phyloP scores from a whole-genome alignment of 805 yeast genomes.

The Nakazawaea wyomingensis region DNA sequence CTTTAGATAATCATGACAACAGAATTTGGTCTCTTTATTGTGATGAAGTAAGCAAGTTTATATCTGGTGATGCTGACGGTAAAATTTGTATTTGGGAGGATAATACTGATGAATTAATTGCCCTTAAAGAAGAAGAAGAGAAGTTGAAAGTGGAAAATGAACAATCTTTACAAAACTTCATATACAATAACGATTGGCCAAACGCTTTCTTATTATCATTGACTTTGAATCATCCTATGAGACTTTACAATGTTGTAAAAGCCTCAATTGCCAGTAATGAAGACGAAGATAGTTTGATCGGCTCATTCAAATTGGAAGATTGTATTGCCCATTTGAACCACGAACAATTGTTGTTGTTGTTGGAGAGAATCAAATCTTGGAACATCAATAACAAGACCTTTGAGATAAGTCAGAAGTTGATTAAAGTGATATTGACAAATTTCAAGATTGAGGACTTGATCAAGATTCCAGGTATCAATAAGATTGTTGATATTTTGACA shows the following conservation, averaged over 20 bases:
- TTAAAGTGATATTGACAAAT: slow-evolving; percentile 56
- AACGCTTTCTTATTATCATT: slow-evolving; percentile 84
- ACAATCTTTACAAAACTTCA: slow-evolving; percentile 74
- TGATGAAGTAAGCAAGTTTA: slow-evolving; percentile 61
- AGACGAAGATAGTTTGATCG: slow-evolving; percentile 47
- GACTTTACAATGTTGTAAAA: slow-evolving; percentile 71
- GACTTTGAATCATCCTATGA: slow-evolving; percentile 84
- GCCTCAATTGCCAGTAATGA: slow-evolving; percentile 48
- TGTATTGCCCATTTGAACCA: slow-evolving; percentile 52
- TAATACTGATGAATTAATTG: slow-evolving; percentile 68
- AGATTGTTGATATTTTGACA: slow-evolving; percentile 64
- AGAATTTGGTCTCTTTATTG: slow-evolving; percentile 88
- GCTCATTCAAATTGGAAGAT: slow-evolving; percentile 56
- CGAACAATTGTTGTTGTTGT: slow-evolving; percentile 54
- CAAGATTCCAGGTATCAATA: slow-evolving; percentile 63
- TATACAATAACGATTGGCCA: slow-evolving; percentile 73
- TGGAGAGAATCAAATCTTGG: slow-evolving; percentile 89
- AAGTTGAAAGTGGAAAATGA: slow-evolving; percentile 74
- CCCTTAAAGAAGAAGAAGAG: slow-evolving; percentile 46
- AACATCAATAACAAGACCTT: slow-evolving; percentile 82
- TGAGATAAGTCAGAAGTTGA: slow-evolving; percentile 71
- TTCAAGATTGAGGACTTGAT: slow-evolving; percentile 52
- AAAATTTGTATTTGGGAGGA: slow-evolving; percentile 86
- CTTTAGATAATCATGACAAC: slow-evolving; percentile 87
- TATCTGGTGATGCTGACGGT: slow-evolving; percentile 95